Base-by-base conservation (phyloP, 257 asterid genomes). In the Solanum pimpinellifolium region DNA sequence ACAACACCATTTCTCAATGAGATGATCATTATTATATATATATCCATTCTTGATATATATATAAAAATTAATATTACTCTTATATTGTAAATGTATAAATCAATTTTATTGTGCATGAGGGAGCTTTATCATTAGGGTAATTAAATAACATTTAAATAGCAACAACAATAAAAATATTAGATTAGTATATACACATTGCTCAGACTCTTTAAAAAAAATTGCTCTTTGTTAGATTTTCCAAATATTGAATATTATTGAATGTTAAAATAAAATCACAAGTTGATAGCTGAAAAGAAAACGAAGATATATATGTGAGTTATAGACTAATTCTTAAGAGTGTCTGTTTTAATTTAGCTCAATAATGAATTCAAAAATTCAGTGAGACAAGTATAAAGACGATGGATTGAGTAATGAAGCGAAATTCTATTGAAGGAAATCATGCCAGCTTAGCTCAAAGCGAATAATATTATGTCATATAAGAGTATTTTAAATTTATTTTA, bases 1-100 rank as follows among this genome's bases (percentile, higher is more conserved):
- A 7, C 98, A 95, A 74, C 93, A 90, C 81, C 95, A 96, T 84
- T 96, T 94, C 92, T 88, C 98, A 42, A 92, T 92, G 94, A 93
- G 93, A 29, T 15, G 41, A 69, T 69, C 35, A 29, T 56, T 7
- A 20, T 56, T 69, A 31, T 31, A 31, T 31, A 31, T 56, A 4
- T 20, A 59, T 59, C 8, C 75, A 69, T 69, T 29, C 75, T 69
- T 35, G 21, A 83, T 59, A 83, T n/a, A 6, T 83, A 60, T 31
- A 42, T 70, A 47, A 4, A 16, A 27, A 74, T 74, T 80, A 69
- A 72, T 25, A 27, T 46, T 46, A 77, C 39, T 29, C 44, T 49
- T 31, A 11, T 81, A 2, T 49, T 49, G 70, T 81, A 81, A 49
- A 49, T 81, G 69, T 49, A 49, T 27, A 80, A 81, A 49, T 49